Conservation (phyloP, 2,329 filamentous ascomycete genomes). For the Knufia petricola region DNA sequence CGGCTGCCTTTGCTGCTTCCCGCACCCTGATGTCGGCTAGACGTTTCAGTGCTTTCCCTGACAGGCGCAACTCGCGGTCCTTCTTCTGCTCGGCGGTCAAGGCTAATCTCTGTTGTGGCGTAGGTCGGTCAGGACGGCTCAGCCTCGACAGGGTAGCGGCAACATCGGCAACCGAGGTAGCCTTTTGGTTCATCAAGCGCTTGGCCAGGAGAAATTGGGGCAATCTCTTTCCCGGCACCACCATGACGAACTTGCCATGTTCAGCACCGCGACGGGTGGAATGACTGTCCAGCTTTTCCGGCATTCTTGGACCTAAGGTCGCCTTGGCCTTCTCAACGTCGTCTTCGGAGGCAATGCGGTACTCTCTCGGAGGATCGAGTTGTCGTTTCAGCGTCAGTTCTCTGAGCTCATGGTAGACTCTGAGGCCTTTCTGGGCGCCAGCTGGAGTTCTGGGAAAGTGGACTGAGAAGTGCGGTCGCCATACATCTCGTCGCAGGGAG, state of each 20-base stretch:
- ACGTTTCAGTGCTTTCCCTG: slow-evolving; percentile 13
- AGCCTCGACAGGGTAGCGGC: slow-evolving; percentile 43
- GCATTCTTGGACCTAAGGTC: slow-evolving; percentile 20
- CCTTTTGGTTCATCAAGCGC: slow-evolving; percentile 54
- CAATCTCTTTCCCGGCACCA: slow-evolving; percentile 36
- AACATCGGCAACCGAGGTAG: slow-evolving; percentile 52
- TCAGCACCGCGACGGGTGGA: slow-evolving; percentile 27
- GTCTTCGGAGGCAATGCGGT: slow-evolving; percentile 37
- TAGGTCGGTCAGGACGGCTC: slow-evolving; percentile 24
- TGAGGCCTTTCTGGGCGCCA: slow-evolving; percentile 39
- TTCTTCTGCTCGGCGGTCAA: slow-evolving; percentile 14
- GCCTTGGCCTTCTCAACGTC: slow-evolving; percentile 30
- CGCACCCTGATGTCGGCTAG: slow-evolving; percentile 11
- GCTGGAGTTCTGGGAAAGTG: slow-evolving; percentile 39
- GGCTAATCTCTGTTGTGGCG: slow-evolving; percentile 17
- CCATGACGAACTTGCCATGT: slow-evolving; percentile 31
- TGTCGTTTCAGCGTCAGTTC: slow-evolving; percentile 53
- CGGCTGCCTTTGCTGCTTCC: slow-evolving; percentile 18
- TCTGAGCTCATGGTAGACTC: slow-evolving; percentile 48
- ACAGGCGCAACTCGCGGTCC: slow-evolving; percentile 14
- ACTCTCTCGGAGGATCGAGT: slow-evolving; percentile 36
- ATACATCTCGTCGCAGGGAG: slow-evolving; percentile 51
- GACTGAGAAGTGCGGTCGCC: slow-evolving; percentile 51
- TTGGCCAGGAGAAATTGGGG: slow-evolving; percentile 40
- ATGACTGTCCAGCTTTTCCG: slow-evolving; percentile 13